These are phyloP conservation scores for Pichia sp. DNA, from an alignment of 1,139 yeast genomes.

Conservation along the genomic window DNA sequence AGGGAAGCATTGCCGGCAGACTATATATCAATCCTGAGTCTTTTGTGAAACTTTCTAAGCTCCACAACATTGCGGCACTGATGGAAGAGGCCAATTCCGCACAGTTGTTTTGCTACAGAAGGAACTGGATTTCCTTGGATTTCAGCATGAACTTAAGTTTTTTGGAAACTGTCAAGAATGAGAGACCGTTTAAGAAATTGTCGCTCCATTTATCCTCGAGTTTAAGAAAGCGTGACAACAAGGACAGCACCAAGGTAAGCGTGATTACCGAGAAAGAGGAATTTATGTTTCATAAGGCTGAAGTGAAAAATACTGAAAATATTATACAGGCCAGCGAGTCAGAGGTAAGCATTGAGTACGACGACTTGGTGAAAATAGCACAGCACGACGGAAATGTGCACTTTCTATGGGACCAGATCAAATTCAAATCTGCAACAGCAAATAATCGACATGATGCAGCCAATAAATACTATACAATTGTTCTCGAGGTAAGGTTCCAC, in stretches of 20 bases:
- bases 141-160: slow-evolving; percentile 3
- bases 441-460: slow-evolving; percentile 17
- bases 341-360: not conserved
- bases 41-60: not conserved
- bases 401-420: slow-evolving; percentile 18
- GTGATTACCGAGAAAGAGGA: slow-evolving; percentile 4
- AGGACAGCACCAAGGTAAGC: not conserved
- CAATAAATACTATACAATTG: slow-evolving; percentile 14
- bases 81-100: not conserved
- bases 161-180: not conserved
- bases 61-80: not conserved
- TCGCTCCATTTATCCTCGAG: not conserved
- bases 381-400: not conserved
- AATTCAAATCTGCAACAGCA: slow-evolving; percentile 18
- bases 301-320: not conserved
- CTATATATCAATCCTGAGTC: slow-evolving; percentile 12
- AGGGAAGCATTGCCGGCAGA: slow-evolving; percentile 9
- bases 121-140: slow-evolving; percentile 13
- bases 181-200: not conserved
- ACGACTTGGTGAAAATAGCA: not conserved
- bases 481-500: slow-evolving; percentile 12
- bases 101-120: slow-evolving; percentile 14
- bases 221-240: slow-evolving; percentile 4
- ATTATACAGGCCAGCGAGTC: not conserved
- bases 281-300: not conserved